Conservation (phyloP, 768 basidiomycete genomes). For the Megacollybia marginata region DNA sequence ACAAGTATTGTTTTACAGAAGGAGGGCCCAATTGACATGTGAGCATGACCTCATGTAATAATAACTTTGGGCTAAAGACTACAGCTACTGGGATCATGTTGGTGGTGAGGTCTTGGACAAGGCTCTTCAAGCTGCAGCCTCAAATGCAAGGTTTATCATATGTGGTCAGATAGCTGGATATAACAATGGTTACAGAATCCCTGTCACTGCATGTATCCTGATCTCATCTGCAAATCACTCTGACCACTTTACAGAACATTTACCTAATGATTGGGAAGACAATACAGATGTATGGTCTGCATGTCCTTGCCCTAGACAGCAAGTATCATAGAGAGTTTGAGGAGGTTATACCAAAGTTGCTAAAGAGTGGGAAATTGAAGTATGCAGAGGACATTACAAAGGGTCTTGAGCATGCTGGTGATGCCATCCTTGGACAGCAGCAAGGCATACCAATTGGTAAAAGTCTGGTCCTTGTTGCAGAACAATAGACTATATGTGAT, state of each 20-base stretch:
- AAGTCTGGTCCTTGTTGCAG: background rate
- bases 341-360: conserved; percentile 18
- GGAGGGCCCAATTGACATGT: conserved; percentile 47
- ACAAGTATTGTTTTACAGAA: conserved; percentile 43
- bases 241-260: background rate
- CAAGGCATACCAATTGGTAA: conserved; percentile 25
- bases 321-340: conserved; percentile 24
- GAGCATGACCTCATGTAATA: conserved; percentile 4
- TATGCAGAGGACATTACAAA: conserved; percentile 21
- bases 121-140: conserved; percentile 38
- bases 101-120: conserved; percentile 53
- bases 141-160: conserved; percentile 41
- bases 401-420: conserved; percentile 21
- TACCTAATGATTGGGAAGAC: background rate
- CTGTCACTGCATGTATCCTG: background rate
- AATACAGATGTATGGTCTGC: background rate
- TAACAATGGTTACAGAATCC: conserved; percentile 11
- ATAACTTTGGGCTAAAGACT: background rate
- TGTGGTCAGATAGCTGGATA: conserved; percentile 3
- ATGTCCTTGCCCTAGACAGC: conserved; percentile 1
- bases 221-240: background rate
- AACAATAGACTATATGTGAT: too few species aligned
- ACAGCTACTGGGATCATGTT: conserved; percentile 52
- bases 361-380: conserved; percentile 25
- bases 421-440: conserved; percentile 22